These are phyloP conservation scores for Penicilliopsis zonata DNA, from an alignment of 495 filamentous ascomycete genomes.

Conservation along the genomic window DNA sequence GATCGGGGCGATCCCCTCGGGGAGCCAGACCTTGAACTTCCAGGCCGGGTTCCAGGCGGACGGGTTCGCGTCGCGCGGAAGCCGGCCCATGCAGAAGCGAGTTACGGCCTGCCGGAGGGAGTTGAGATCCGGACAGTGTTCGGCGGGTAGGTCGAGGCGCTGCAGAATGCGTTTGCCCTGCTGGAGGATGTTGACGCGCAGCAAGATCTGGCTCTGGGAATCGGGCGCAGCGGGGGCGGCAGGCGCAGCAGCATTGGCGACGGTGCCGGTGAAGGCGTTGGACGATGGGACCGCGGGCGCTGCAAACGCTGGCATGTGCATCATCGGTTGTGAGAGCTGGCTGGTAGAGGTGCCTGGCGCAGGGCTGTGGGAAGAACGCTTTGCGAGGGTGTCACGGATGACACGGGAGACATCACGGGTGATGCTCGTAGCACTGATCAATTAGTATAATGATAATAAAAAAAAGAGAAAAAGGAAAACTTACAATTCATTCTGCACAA, in stretches of 20 bases:
- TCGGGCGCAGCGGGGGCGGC: too few relatives aligned
- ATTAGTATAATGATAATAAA: slow-evolving; percentile 2
- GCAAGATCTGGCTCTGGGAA: slow-evolving; percentile 13
- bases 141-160: slow-evolving; percentile 23
- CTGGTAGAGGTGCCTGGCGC: background rate
- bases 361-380: background rate
- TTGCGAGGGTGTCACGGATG: slow-evolving; percentile 25
- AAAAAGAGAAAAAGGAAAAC: slow-evolving; percentile 4
- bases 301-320: background rate
- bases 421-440: slow-evolving; percentile 28
- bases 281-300: slow-evolving; percentile 1
- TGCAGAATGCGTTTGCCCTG: slow-evolving; percentile 30
- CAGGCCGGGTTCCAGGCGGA: slow-evolving; percentile 13
- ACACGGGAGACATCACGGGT: slow-evolving; percentile 31
- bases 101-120: slow-evolving; percentile 18
- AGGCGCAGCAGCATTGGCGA: background rate
- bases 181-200: slow-evolving; percentile 30
- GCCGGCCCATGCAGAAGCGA: slow-evolving; percentile 21
- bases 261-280: background rate
- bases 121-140: slow-evolving; percentile 22
- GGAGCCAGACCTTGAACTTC: slow-evolving; percentile 28
- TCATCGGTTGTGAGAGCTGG: background rate
- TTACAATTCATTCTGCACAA: slow-evolving; percentile 32
- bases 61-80: slow-evolving; percentile 14
- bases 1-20: slow-evolving; percentile 25